These are phyloP conservation scores for Blastobotrys terrestris DNA, from an alignment of 805 yeast species.

Conservation along the genomic window DNA sequence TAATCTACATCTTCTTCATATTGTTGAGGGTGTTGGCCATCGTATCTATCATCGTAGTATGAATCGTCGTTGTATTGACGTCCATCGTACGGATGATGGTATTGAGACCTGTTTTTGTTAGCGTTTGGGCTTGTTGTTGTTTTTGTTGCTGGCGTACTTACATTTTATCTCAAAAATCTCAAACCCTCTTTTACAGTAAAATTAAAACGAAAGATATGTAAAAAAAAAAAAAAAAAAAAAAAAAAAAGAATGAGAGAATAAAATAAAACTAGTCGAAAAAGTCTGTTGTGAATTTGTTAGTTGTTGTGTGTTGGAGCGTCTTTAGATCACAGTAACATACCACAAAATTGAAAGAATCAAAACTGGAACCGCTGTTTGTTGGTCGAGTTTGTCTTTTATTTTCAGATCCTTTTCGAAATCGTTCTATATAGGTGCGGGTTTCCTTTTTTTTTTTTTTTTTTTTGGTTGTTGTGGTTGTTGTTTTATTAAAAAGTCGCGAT, in stretches of 20 bases:
- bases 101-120: not conserved
- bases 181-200: conserved; percentile 1
- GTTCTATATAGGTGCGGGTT: not conserved
- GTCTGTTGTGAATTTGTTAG: not conserved
- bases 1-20: not conserved
- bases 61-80: conserved; percentile 18
- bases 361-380: not conserved
- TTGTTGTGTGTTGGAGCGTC: no score
- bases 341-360: not conserved
- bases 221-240: not conserved
- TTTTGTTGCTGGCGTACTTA: no score
- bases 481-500: not conserved
- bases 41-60: conserved; percentile 22
- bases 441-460: no score
- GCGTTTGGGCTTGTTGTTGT: not conserved
- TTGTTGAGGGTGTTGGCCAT: conserved; percentile 23
- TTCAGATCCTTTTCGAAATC: not conserved
- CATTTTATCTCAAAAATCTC: not conserved
- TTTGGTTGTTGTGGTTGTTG: no score
- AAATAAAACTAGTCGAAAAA: not conserved
- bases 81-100: conserved; percentile 17
- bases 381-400: not conserved
- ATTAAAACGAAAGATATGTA: not conserved
- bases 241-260: not conserved
- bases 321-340: no score